These are phyloP conservation scores for Yamadazyma takamatsuzukensis DNA, from an alignment of 805 yeast genomes.

Conservation along the genomic window DNA sequence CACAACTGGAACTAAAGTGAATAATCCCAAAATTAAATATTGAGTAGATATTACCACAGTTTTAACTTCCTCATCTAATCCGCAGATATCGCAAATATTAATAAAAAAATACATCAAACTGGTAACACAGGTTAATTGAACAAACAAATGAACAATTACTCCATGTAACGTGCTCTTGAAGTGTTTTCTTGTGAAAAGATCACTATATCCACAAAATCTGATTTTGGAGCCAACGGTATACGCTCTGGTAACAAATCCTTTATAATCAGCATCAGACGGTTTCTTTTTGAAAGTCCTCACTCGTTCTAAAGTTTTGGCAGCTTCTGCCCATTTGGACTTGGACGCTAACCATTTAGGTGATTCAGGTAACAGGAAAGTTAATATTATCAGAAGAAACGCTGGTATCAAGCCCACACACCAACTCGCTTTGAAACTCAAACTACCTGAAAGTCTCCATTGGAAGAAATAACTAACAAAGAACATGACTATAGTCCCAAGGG, in stretches of 20 bases:
- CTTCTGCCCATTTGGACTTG: slow-evolving; percentile 32
- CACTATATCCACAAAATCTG: slow-evolving; percentile 20
- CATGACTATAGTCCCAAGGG: slow-evolving; percentile 17
- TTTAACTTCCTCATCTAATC: slow-evolving; percentile 31
- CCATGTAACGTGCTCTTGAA: slow-evolving; percentile 37
- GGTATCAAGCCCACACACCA: slow-evolving; percentile 22
- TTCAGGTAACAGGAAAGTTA: slow-evolving; percentile 24
- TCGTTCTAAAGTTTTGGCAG: slow-evolving; percentile 21
- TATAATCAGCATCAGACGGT: slow-evolving; percentile 7
- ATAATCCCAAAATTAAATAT: slow-evolving; percentile 36
- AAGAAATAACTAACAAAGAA: slow-evolving; percentile 14
- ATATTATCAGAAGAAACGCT: slow-evolving; percentile 14
- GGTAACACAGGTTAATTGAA: slow-evolving; percentile 45
- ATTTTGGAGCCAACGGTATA: slow-evolving; percentile 18
- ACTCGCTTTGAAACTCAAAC: slow-evolving; percentile 12
- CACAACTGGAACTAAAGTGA: slow-evolving; percentile 43
- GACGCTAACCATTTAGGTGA: slow-evolving; percentile 30
- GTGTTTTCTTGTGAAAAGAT: slow-evolving; percentile 30
- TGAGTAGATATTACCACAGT: slow-evolving; percentile 31
- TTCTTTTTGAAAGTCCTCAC: slow-evolving; percentile 7
- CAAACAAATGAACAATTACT: slow-evolving; percentile 33
- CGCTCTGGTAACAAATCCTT: slow-evolving; percentile 21
- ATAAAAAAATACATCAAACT: slow-evolving; percentile 42
- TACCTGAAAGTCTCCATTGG: slow-evolving; percentile 7
- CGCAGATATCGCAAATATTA: slow-evolving; percentile 47